Base-by-base conservation (phyloP, 2,329 filamentous ascomycete genomes). In the Nigrograna mackinnonii region DNA sequence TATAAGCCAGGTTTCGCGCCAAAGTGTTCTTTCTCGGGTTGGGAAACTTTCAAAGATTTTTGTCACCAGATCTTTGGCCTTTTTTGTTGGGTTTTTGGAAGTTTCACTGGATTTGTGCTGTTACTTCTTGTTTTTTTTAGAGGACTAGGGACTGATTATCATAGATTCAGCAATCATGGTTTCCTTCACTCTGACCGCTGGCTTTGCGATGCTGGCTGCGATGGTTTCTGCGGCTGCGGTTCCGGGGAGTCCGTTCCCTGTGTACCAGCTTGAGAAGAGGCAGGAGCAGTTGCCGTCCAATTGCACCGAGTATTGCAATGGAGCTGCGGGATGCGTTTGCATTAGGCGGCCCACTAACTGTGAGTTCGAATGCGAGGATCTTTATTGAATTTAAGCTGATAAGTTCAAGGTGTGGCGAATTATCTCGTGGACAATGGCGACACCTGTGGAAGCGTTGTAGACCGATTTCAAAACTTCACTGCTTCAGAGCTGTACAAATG, bases 401-500 rank as follows among this genome's bases (percentile, higher is more conserved):
- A n/a, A n/a, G n/a, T n/a, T n/a, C n/a, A 26, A 54, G 51, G 51
- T 35, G 35, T 44, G 4, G 56, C 50, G 24, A 49, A 35, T 24
- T 66, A 66, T 51, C 47, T 52, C 19, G 55, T 60, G 28, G 46
- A 64, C 24, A 35, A 57, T 17, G 57, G 45, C 32, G 63, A 68
- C 20, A 66, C 49, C 41, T 68, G 64, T 46, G 45, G 53, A 24
- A 53, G 47, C 35, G 58, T 68, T 40, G 62, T 60, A 33, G 45
- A 57, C 35, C 45, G 44, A 21, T 66, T 54, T 54, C 43, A 51
- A 40, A 67, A 62, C 50, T 67, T 68, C 55, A 67, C 62, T 19
- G 56, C 62, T 6, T 55, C 58, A 11, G 62, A 65, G 32, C 53
- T 67, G 31, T 62, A 60, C 46, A 49, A 54, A n/a, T 68, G 64